phyloP scores from a whole-genome alignment of 495 filamentous ascomycete genomes.

The Penicillium turbatum region DNA sequence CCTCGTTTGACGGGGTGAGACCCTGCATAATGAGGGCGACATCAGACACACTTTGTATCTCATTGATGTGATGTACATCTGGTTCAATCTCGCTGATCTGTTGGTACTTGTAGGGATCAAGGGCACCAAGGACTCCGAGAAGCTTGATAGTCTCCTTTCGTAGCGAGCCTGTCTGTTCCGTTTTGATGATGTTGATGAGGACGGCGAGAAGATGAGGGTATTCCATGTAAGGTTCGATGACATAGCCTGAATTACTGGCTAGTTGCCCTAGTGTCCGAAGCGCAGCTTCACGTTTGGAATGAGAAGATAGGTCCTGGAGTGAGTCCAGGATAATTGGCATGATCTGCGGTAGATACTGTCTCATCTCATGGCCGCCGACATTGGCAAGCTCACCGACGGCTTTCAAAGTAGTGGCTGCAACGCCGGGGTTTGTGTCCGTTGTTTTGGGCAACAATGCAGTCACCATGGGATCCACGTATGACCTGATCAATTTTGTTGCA shows the following conservation, averaged over 20 bases:
- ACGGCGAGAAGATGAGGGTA: slow-evolving; percentile 90
- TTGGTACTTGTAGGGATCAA: slow-evolving; percentile 96
- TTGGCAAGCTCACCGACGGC: slow-evolving; percentile 90
- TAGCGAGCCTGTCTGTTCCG: slow-evolving; percentile 75
- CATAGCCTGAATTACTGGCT: slow-evolving; percentile 92
- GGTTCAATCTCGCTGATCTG: slow-evolving; percentile 47
- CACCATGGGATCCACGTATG: slow-evolving; percentile 93
- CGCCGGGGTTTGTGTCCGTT: slow-evolving; percentile 72
- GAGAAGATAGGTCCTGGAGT: slow-evolving; percentile 86
- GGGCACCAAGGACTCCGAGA: slow-evolving; percentile 90
- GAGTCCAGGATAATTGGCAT: slow-evolving; percentile 95
- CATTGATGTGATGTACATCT: slow-evolving; percentile 49
- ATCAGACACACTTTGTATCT: slow-evolving; percentile 71
- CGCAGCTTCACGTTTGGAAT: slow-evolving; percentile 83
- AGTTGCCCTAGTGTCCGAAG: slow-evolving; percentile 87
- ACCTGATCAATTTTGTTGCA: slow-evolving; percentile 83
- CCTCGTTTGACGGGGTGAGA: slow-evolving; percentile 92
- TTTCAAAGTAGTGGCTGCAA: slow-evolving; percentile 87
- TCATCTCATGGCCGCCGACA: slow-evolving; percentile 89
- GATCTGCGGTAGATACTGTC: slow-evolving; percentile 75
- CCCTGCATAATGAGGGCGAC: slow-evolving; percentile 97
- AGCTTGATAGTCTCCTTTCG: slow-evolving; percentile 93
- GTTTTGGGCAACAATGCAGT: slow-evolving; percentile 86
- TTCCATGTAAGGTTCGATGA: slow-evolving; percentile 93
- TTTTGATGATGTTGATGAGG: slow-evolving; percentile 88